Evolutionary conservation across 331 rosid genomes (phyloP), one percentile per base, ranked within the genome.

Genomic region (Rosa hybrid): DNA sequence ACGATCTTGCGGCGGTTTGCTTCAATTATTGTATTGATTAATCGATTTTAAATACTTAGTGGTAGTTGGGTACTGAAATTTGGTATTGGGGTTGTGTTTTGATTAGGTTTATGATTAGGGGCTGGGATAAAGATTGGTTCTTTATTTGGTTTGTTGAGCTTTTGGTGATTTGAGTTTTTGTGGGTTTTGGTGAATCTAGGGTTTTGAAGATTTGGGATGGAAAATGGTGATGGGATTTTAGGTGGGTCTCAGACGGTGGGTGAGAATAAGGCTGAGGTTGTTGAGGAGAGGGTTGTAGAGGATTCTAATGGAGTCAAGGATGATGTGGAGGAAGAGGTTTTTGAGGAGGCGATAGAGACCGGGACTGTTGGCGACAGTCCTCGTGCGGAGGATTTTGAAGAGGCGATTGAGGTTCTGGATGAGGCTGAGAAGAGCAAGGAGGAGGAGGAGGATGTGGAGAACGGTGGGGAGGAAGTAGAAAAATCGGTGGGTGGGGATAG

Each of bases 181-280:
- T 49, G 73, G 75, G 64, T 63, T 83, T 79, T 69, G 68, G 78
- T 81, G 84, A 89, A 78, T 86, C 74, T 86, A 94, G 97, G 93
- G 85, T 77, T 81, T 86, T 76, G 77, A 69, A 82, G 77, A 78
- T 63, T 89, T 81, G 74, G 76, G 56, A 91, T 92, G 97, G 97
- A 92, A 74, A 81, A 85, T 84, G 89, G 85, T 81, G 87, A 71
- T 72, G 89, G 71, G 71, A 65, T 73, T 84, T 75, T 82, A 51
- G 79, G 72, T 72, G 89, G 82, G 60, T 79, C 81, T 80, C 77
- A 80, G n/a, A 75, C 39, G 39, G 39, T 30, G 82, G 88, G 57
- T 27, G 90, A 87, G 80, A 75, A 45, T 17, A 81, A 86, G 80
- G 81, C 44, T 62, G 90, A 75, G 79, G 85, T 81, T 78, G 75